Percentiles rank a stretch among this genome's conserved stretches.
These are phyloP conservation scores for Scheffersomyces parashehatae DNA, from an alignment of 1,139 yeast genomes.

Conservation along the genomic window DNA sequence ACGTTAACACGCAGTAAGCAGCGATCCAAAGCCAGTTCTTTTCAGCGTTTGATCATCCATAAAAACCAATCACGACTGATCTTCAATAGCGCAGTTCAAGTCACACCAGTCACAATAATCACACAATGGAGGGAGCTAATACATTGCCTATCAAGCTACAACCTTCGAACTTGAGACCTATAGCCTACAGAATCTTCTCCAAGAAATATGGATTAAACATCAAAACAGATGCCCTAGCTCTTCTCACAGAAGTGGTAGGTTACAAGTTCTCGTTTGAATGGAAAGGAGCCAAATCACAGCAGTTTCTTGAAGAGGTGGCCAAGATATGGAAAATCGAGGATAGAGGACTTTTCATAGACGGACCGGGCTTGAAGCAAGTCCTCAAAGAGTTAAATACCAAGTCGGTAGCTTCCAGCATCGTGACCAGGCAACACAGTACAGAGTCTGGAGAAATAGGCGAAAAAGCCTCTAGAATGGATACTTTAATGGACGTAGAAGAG, in stretches of 20 bases:
- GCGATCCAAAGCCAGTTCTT: too few relatives aligned
- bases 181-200: slow-evolving; percentile 85
- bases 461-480: slow-evolving; percentile 31
- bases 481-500: slow-evolving; percentile 18
- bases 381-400: slow-evolving; percentile 50
- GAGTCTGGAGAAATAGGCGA: slow-evolving; percentile 6
- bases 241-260: slow-evolving; percentile 74
- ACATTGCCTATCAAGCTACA: slow-evolving; percentile 70
- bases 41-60: too few relatives aligned
- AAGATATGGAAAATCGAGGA: slow-evolving; percentile 86
- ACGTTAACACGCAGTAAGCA: too few relatives aligned
- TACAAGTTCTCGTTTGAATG: slow-evolving; percentile 81
- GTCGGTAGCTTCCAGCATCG: neutral
- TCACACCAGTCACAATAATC: neutral
- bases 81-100: neutral
- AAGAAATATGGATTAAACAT: slow-evolving; percentile 91
- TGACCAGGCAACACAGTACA: slow-evolving; percentile 2
- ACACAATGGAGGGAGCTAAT: slow-evolving; percentile 6
- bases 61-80: too few relatives aligned
- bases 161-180: slow-evolving; percentile 82
- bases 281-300: slow-evolving; percentile 69
- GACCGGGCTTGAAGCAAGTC: slow-evolving; percentile 63
- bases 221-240: slow-evolving; percentile 78
- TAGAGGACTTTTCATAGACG: slow-evolving; percentile 81
- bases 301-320: slow-evolving; percentile 78